phyloP scores from a whole-genome alignment of 208 protist species.

The Crithidia sp. region DNA sequence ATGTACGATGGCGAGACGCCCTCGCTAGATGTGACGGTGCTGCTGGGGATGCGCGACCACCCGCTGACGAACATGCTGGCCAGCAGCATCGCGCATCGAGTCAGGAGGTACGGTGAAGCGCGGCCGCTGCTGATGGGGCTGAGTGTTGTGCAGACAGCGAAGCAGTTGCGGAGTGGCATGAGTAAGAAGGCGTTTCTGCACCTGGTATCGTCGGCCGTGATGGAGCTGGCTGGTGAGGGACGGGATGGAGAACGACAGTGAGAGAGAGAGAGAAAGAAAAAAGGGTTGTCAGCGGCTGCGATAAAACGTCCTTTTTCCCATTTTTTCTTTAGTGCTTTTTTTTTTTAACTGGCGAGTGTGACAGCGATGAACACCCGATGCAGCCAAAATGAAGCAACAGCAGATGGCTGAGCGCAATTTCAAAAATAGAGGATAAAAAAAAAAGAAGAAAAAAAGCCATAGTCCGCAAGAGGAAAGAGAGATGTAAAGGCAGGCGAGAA shows the following conservation, averaged over 20 bases:
- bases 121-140: constrained; percentile 70
- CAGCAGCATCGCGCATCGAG: constrained; percentile 50
- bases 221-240: constrained; percentile 32
- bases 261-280: neutral
- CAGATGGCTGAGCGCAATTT: no score
- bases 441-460: no score
- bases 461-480: no score
- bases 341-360: neutral
- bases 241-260: no score
- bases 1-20: constrained; percentile 47
- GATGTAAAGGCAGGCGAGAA: no score
- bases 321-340: neutral
- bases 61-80: constrained; percentile 77
- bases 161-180: constrained; percentile 35
- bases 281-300: neutral
- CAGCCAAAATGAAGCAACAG: no score
- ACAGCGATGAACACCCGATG: no score
- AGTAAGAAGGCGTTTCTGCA: constrained; percentile 51
- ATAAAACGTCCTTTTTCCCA: neutral
- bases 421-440: no score
- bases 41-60: constrained; percentile 81
- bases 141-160: constrained; percentile 59
- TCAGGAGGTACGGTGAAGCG: constrained; percentile 53
- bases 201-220: constrained; percentile 36
- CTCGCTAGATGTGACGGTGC: constrained; percentile 51